Evolutionary conservation across 2,329 filamentous ascomycete species (phyloP), one percentile per base, ranked within the genome.

Genomic region (Fusarium sp.): DNA sequence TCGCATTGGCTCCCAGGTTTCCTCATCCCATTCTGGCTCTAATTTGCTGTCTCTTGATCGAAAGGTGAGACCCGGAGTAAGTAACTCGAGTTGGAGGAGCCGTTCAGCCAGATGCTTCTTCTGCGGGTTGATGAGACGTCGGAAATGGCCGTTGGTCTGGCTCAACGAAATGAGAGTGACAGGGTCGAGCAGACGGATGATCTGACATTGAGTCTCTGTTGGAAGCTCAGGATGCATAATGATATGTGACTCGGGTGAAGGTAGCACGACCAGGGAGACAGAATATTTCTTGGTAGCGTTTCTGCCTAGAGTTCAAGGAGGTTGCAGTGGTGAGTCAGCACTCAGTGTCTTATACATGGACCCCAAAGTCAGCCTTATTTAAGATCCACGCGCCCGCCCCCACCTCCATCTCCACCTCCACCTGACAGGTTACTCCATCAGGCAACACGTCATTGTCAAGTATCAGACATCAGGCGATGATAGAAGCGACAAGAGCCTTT

Each of bases 141-240:
- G 58, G 2, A 70, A 70, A 14, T 62, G 36, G 14, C 18, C 20
- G 47, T 35, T 68, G 27, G 49, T 36, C 18, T 68, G 67, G 41
- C 60, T 70, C 20, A 63, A 20, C 6, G 55, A 63, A 9, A 70
- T 53, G 7, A 70, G 52, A 15, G 54, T 35, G 21, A 59, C 47
- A 4, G 66, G 68, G 6, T 71, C 66, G n/a, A 71, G 60, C 2
- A 63, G 50, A 4, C 63, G 52, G 33, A 66, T 55, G 27, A 66
- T 45, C 23, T 52, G 52, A 23, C 55, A 63, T 18, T 71, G 66
- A 6, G 70, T 15, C 42, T 45, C 27, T 11, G 18, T 31, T 1
- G 42, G 42, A 11, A 15, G 8, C 3, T n/a, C n/a, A n/a, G 52
- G n/a, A 18, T 20, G 14, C 49, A 66, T 67, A n/a, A n/a, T 60